These are phyloP conservation scores for Ilex asprella DNA, from an alignment of 257 asterid species.

Conservation along the genomic window DNA sequence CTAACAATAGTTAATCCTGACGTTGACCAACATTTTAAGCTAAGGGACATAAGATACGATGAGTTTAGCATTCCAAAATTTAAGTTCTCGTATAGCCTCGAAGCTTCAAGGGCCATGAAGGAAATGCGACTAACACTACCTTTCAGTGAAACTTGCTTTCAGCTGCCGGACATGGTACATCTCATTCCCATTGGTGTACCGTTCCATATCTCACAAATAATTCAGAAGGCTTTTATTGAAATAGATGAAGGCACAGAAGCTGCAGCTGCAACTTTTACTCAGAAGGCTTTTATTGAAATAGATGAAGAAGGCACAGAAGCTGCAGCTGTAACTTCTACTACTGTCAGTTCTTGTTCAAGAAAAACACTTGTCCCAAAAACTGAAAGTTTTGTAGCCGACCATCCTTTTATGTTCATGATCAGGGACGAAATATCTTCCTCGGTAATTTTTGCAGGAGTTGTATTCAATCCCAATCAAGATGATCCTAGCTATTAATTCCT, in stretches of 20 bases:
- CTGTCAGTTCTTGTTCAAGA: background rate
- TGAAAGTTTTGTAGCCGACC: no score
- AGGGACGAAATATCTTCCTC: background rate
- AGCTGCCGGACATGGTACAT: slow-evolving; percentile 10
- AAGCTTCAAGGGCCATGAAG: slow-evolving; percentile 2
- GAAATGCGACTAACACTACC: background rate
- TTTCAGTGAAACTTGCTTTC: background rate
- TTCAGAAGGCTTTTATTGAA: slow-evolving; percentile 11
- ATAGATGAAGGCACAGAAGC: slow-evolving; percentile 15
- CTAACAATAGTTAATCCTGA: background rate
- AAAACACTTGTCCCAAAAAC: no score
- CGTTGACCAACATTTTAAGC: background rate
- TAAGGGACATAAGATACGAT: background rate
- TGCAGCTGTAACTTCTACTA: slow-evolving; percentile 5
- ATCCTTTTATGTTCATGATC: background rate
- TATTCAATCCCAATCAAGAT: slow-evolving; percentile 2
- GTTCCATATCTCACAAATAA: background rate
- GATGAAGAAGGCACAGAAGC: slow-evolving; percentile 17
- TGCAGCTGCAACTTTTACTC: slow-evolving; percentile 8
- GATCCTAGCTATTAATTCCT: background rate
- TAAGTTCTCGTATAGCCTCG: slow-evolving; percentile 1
- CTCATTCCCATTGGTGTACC: background rate
- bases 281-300: slow-evolving; percentile 9
- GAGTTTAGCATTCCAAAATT: slow-evolving; percentile 1
- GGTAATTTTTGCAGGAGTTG: slow-evolving; percentile 8